Conservation (phyloP, 257 asterid genomes). For the Plantago ovata region DNA sequence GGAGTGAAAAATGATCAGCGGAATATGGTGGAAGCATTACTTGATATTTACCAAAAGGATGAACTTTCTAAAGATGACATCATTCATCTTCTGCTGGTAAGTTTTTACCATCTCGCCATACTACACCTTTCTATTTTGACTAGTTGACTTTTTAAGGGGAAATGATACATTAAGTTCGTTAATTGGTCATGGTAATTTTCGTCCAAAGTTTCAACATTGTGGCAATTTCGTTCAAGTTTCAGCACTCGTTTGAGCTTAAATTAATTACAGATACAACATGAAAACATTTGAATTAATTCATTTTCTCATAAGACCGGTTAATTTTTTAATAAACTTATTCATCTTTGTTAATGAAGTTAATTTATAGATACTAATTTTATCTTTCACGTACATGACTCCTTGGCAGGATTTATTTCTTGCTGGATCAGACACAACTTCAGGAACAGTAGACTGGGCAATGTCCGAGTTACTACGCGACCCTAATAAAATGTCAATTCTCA, state of each 20-base stretch:
- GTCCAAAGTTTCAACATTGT: too few species aligned
- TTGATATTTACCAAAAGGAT: constrained; percentile 7
- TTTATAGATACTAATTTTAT: neutral
- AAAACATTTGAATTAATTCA: too few species aligned
- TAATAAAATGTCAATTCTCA: constrained; percentile 1
- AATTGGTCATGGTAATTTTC: too few species aligned
- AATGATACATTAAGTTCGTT: too few species aligned
- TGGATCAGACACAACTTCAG: constrained; percentile 8
- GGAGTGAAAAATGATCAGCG: neutral
- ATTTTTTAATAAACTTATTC: neutral
- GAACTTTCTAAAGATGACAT: neutral
- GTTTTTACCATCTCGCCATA: neutral
- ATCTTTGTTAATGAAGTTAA: neutral
- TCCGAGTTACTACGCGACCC: constrained; percentile 3
- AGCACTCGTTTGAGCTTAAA: too few species aligned
- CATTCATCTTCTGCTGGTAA: neutral
- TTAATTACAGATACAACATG: too few species aligned
- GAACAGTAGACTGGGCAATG: constrained; percentile 13
- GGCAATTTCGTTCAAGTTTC: too few species aligned
- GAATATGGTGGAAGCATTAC: neutral
- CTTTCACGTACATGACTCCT: too few species aligned
- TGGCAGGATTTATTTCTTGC: constrained; percentile 1
- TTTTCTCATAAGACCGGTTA: too few species aligned
- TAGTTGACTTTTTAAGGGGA: too few species aligned
- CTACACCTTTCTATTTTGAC: too few species aligned